phyloP scores from a whole-genome alignment of 192 early-diverging fungal genomes.

The Tieghemiomyces parasiticus region DNA sequence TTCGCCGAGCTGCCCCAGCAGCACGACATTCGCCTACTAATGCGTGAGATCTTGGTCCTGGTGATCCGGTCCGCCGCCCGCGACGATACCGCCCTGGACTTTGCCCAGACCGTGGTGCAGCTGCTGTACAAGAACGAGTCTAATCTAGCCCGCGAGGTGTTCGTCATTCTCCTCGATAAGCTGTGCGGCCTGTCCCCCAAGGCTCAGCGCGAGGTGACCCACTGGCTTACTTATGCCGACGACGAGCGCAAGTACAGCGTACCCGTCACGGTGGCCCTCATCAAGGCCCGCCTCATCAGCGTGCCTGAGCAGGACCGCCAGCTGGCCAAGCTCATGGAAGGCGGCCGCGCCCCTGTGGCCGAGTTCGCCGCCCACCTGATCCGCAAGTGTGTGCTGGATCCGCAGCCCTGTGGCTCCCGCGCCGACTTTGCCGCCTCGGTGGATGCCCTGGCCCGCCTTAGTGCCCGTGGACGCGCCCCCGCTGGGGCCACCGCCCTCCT shows the following conservation, averaged over 20 bases:
- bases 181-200: slow-evolving; percentile 73
- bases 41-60: slow-evolving; percentile 63
- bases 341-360: slow-evolving; percentile 45
- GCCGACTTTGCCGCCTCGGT: slow-evolving; percentile 54
- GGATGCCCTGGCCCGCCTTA: slow-evolving; percentile 53
- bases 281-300: slow-evolving; percentile 62
- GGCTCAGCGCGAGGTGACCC: slow-evolving; percentile 68
- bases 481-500: slow-evolving; percentile 20
- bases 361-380: slow-evolving; percentile 69
- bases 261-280: slow-evolving; percentile 61
- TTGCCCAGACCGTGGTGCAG: slow-evolving; percentile 80
- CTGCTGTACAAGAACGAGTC: slow-evolving; percentile 68
- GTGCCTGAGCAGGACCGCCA: slow-evolving; percentile 76
- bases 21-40: slow-evolving; percentile 57
- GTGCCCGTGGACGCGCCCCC: slow-evolving; percentile 42
- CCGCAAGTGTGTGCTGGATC: slow-evolving; percentile 45
- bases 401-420: slow-evolving; percentile 24
- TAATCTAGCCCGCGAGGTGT: slow-evolving; percentile 60
- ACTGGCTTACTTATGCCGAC: slow-evolving; percentile 86
- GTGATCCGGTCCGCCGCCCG: slow-evolving; percentile 50
- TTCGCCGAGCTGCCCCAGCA: slow-evolving; percentile 57
- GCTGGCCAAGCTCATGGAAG: slow-evolving; percentile 73
- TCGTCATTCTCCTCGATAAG: slow-evolving; percentile 63
- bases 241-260: slow-evolving; percentile 94
- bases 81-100: slow-evolving; percentile 69